Base-by-base conservation (phyloP, 2,329 filamentous ascomycete species). In the Cladosporium austrohemisphaericum region DNA sequence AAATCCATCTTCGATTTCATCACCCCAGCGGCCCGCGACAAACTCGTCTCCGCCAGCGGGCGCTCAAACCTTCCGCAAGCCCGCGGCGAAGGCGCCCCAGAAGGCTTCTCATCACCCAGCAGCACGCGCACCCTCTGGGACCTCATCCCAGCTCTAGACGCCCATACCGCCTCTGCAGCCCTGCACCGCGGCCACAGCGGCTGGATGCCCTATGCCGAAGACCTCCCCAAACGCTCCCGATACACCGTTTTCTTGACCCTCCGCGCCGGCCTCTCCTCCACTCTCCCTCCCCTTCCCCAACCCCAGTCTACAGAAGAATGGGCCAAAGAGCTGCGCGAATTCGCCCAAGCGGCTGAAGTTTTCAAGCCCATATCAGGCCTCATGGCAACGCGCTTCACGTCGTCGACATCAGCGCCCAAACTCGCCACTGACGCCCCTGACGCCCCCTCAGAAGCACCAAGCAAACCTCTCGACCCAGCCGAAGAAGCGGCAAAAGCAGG, bases 1-100 rank as follows among this genome's bases (percentile, higher is more conserved):
- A 96, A 97, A 71, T 97, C 93, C 0, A 84, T 98, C 2, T 98
- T 97, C 66, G 91, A 97, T 68, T 98, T 87, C 67, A 78, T 98
- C 56, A 87, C 87, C 0, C 76, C 88, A 0, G 79, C 86, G 26
- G 82, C 87, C 3, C 83, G 93, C 53, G 85, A 92, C 44, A 81
- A 84, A 20, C 78, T 98, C 36, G 89, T 79, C 3, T 76, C 81
- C 9, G 83, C 83, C 1, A 89, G 88, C 2, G 91, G 91, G 1
- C 89, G 83, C 50, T 69, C 70, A 2, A 80, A 92, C 61, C 78
- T 98, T 2, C 93, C 93, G 0, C 80, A 82, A 6, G 93, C 85
- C 0, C 73, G 84, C 1, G 83, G 87, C 45, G 88, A 96, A 69
- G 75, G 85, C 22, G 74, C 75, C 2, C 86, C 87, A 0, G 75